Base-by-base conservation (phyloP, 208 protist species). In the Wallacemonas rigidus region DNA sequence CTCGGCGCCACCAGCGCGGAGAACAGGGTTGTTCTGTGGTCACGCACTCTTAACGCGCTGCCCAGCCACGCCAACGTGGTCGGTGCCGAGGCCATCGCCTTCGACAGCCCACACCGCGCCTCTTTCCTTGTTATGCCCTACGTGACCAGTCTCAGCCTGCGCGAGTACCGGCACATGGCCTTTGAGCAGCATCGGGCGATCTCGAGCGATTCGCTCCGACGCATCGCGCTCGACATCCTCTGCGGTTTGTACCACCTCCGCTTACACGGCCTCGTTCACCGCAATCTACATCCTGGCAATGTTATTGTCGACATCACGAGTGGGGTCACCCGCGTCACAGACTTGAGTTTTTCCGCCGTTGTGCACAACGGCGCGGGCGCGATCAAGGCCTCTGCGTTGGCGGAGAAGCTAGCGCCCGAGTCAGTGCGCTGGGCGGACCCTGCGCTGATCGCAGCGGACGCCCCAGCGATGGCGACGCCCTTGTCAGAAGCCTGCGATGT, bases 121-220 rank as follows among this genome's bases (percentile, higher is more conserved):
- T 65, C 60, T 8, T 65, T 65, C 1, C 14, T 65, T 8, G 60
- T 50, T 0, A 65, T 65, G 60, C 60, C 60, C n/a, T 65, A 65
- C 60, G 26, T 65, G n/a, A 65, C 60, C 11, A 65, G 60, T 41
- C 60, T 65, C 11, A 65, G 50, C 60, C 43, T 65, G 40, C 60
- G 60, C 43, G 60, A 65, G 60, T 65, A 65, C 43, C 60, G 60
- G 5, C 60, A 51, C 41, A 65, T 65, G 60, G 60, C 60, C 60
- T 65, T 65, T 50, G 60, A 65, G 60, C 60, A 65, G 60, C 60
- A 65, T 17, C 60, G 60, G 12, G 60, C 60, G 41, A 65, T 65
- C 41, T 65, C 60, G n/a, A 53, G 60, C 43, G 60, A 48, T 41
- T 65, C 60, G 5, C 38, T 65, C 12, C 60, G 60, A 11, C 60